Percentiles rank a stretch among this genome's conserved stretches.
phyloP scores from a whole-genome alignment of 495 filamentous ascomycete genomes.

The Tuber umbilicatum region DNA sequence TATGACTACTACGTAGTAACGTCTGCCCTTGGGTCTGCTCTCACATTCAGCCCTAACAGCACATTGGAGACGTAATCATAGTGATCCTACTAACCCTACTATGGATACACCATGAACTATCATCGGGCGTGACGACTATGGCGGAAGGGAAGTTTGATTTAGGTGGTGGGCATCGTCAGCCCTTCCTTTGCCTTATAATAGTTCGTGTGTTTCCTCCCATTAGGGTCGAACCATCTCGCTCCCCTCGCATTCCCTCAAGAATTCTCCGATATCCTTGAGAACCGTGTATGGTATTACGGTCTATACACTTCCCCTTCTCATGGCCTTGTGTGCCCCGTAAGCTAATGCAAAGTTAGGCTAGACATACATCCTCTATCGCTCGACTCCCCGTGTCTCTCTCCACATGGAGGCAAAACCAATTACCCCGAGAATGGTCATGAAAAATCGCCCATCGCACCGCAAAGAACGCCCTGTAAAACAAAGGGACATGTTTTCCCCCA shows the following conservation, averaged over 20 bases:
- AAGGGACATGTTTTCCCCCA: background rate
- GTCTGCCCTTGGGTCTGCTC: background rate
- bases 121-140: background rate
- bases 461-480: background rate
- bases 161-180: background rate
- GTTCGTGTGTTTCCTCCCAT: background rate
- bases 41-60: background rate
- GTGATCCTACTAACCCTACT: background rate
- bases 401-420: background rate
- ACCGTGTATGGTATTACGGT: background rate
- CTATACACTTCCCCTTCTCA: background rate
- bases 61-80: background rate
- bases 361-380: background rate
- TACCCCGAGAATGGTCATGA: background rate
- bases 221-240: background rate
- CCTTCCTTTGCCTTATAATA: background rate
- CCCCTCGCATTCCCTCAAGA: background rate
- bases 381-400: background rate
- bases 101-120: background rate
- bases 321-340: background rate
- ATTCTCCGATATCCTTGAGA: background rate
- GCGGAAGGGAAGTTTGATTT: background rate
- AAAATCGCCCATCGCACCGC: background rate
- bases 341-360: background rate
- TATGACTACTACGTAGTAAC: background rate